Base-by-base conservation (phyloP, 1,284 basidiomycete genomes). In the Boletus calvinii region DNA sequence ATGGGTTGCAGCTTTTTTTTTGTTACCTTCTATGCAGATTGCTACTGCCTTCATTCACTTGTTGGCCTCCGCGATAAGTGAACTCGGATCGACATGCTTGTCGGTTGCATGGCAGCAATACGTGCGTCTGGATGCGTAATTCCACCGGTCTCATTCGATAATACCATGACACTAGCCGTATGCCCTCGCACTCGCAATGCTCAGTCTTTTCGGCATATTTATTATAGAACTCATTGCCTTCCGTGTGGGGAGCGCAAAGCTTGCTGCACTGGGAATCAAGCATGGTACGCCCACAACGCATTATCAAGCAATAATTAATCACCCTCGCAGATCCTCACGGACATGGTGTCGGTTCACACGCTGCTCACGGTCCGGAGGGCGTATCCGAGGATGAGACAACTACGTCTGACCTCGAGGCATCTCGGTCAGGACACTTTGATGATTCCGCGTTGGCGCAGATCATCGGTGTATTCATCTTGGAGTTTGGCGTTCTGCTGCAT, bases 31-130 rank as follows among this genome's bases (percentile, higher is more conserved):
- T 40, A 34, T 42, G 11, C 57, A 90, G 87, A 91, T 98, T 58
- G 93, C 93, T 0, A 98, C 96, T 1, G 87, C 88, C 0, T 94
- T 94, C 67, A 93, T 94, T 54, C 92, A 94, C 68, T 78, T 97
- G 0, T 76, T 97, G 8, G 74, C 81, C 5, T 89, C 94, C 0
- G 94, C 84, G 0, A 72, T 90, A 43, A 81, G 84, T 13, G 89
- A 81, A 47, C 77, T 98, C 7, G 71, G 74, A 15, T 89, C 85
- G 0, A 71, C 77, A 10, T 98, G 94, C 71, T 74, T 97, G n/a
- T 66, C 77, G 0, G 72, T 79, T 1, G 79, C 70, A 35, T 96
- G 94, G 94, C 64, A 66, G 6, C 72, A 77, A 50, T 96, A 95
- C 67, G 89, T 91, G 64, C 62, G 84, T 78, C 29, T 46, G 37